Evolutionary conservation across 2,329 filamentous ascomycete genomes (phyloP).

Genomic region (Nemania sp.): DNA sequence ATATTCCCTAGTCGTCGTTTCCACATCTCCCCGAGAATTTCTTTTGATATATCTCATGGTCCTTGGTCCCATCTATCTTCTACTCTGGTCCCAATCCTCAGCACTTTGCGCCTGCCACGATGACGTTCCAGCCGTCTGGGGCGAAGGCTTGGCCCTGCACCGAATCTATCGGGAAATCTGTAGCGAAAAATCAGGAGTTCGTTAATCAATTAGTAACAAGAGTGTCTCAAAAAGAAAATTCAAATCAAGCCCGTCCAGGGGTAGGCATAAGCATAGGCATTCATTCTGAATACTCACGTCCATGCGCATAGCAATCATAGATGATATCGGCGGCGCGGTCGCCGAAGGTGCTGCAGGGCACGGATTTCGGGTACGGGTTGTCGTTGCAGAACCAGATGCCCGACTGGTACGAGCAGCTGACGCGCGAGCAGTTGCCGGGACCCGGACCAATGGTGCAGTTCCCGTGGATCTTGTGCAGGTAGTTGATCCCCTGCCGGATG

Average conservation of each 20-base stretch:
- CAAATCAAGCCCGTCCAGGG: no score
- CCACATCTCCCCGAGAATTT: no score
- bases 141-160: slow-evolving; percentile 25
- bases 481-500: slow-evolving; percentile 19
- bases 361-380: slow-evolving; percentile 14
- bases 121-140: slow-evolving; percentile 21
- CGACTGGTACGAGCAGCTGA: slow-evolving; percentile 25
- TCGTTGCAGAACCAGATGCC: slow-evolving; percentile 30
- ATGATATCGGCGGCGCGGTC: slow-evolving; percentile 23
- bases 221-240: neutral
- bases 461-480: slow-evolving; percentile 20
- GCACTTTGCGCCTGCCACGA: slow-evolving; percentile 19
- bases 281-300: slow-evolving; percentile 8
- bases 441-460: slow-evolving; percentile 24
- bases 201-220: slow-evolving; percentile 3
- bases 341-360: slow-evolving; percentile 23
- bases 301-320: slow-evolving; percentile 21
- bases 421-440: slow-evolving; percentile 22
- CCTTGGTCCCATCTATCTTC: neutral
- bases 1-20: neutral
- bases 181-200: no score
- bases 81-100: neutral
- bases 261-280: no score
- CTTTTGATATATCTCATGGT: no score
- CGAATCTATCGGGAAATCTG: slow-evolving; percentile 19